Conservation (phyloP, 768 basidiomycete species). For the Termitomyces sp. region DNA sequence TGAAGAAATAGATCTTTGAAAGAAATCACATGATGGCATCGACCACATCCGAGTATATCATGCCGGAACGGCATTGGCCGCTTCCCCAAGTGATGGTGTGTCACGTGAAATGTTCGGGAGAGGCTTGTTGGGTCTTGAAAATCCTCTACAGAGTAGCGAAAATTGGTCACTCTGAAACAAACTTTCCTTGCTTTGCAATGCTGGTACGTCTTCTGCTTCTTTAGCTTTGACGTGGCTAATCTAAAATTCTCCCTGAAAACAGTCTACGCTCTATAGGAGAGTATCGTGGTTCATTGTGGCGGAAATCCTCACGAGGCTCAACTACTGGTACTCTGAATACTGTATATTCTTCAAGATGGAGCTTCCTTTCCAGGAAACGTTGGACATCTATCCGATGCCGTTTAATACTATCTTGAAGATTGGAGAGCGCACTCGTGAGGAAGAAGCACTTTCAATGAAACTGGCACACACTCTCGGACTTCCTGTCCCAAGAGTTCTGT, state of each 20-base stretch:
- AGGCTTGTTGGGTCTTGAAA: too few species aligned
- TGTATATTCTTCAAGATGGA: neutral
- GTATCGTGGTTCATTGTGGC: neutral
- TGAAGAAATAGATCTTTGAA: too few species aligned
- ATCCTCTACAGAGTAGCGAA: too few species aligned
- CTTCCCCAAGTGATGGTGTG: too few species aligned
- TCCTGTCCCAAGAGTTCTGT: conserved; percentile 4
- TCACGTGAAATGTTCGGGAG: too few species aligned
- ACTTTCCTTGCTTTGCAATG: neutral
- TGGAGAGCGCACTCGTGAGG: neutral
- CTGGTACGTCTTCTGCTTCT: neutral
- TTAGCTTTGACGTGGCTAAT: neutral
- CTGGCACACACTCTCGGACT: conserved; percentile 4
- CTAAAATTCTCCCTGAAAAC: neutral
- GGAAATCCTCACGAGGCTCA: neutral
- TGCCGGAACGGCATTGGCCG: too few species aligned
- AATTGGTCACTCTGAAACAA: too few species aligned
- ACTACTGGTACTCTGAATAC: neutral
- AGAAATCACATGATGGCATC: too few species aligned
- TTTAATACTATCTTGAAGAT: conserved; percentile 3
- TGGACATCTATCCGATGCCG: neutral
- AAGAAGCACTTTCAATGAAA: conserved; percentile 4
- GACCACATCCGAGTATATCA: too few species aligned
- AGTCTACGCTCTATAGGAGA: neutral
- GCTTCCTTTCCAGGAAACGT: neutral